phyloP scores from a whole-genome alignment of 2,329 filamentous ascomycete species.

The Sclerotinia spermophila region DNA sequence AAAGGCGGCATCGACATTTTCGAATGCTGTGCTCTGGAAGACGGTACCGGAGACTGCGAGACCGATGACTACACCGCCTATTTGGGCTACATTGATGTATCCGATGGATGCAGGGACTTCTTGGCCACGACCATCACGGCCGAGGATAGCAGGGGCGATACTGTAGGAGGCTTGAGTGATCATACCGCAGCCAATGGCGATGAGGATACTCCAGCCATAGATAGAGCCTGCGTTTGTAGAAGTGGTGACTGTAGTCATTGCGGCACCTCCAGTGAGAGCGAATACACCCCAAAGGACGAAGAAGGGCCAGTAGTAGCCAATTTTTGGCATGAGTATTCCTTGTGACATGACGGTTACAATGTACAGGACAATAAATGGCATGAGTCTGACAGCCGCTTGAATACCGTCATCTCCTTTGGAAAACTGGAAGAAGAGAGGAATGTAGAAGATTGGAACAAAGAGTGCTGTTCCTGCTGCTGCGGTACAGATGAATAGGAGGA shows the following conservation, averaged over 20 bases:
- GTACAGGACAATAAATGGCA: conserved; percentile 41
- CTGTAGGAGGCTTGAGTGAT: conserved; percentile 22
- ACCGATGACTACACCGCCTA: conserved; percentile 35
- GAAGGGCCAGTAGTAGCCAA: conserved; percentile 33
- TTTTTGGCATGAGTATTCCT: conserved; percentile 40
- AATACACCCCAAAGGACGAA: conserved; percentile 18
- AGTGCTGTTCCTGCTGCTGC: conserved; percentile 37
- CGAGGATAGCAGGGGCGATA: conserved; percentile 33
- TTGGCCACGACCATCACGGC: conserved; percentile 23
- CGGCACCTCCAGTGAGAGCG: conserved; percentile 28
- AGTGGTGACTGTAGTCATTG: conserved; percentile 32
- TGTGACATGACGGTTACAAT: conserved; percentile 40
- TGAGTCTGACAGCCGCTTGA: conserved; percentile 38
- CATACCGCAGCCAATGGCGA: conserved; percentile 41
- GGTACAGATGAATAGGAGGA: conserved; percentile 33
- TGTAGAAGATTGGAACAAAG: conserved; percentile 43
- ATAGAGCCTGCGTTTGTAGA: conserved; percentile 30
- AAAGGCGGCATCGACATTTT: conserved; percentile 30
- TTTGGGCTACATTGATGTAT: conserved; percentile 38
- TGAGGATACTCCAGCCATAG: conserved; percentile 39
- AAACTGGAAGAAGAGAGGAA: conserved; percentile 49
- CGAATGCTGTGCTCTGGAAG: conserved; percentile 37
- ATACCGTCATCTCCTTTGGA: conserved; percentile 39
- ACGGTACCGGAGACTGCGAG: conserved; percentile 38
- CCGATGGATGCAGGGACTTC: conserved; percentile 35